phyloP scores from a whole-genome alignment of 192 early-diverging fungal species.

The Gryganskiella cystojenkinii region DNA sequence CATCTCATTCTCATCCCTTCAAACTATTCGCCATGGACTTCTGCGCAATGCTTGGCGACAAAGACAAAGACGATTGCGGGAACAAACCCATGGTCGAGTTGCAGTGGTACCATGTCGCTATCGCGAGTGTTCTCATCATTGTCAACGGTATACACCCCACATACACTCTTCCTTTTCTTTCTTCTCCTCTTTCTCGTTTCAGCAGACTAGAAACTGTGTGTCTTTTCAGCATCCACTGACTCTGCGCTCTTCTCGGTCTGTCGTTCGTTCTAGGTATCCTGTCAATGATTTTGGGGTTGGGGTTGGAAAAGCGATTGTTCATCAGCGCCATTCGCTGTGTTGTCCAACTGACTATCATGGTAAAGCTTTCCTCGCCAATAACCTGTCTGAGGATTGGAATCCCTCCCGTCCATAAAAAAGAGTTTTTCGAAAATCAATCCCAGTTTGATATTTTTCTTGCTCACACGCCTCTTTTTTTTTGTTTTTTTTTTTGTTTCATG shows the following conservation, averaged over 20 bases:
- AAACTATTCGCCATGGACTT: constrained; percentile 12
- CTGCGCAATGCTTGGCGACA: neutral
- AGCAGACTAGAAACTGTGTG: neutral
- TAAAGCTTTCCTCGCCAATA: constrained; percentile 45
- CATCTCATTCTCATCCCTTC: neutral
- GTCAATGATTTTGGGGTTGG: constrained; percentile 72
- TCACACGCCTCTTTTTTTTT: neutral
- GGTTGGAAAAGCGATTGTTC: constrained; percentile 72
- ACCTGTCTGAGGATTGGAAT: too few species aligned
- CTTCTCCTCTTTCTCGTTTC: neutral
- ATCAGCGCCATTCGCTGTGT: constrained; percentile 78
- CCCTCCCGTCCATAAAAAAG: too few species aligned
- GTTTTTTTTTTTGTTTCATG: neutral
- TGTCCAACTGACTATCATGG: constrained; percentile 81
- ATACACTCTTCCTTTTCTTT: neutral
- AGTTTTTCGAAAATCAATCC: too few species aligned
- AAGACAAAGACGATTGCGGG: constrained; percentile 7
- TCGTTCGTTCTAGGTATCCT: constrained; percentile 56
- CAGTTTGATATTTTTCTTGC: too few species aligned
- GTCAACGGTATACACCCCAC: constrained; percentile 57
- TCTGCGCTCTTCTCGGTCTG: neutral
- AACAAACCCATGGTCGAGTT: constrained; percentile 48
- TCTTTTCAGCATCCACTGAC: neutral
- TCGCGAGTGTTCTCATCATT: constrained; percentile 67
- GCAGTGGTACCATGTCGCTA: constrained; percentile 66